phyloP scores from a whole-genome alignment of 768 basidiomycete species.

The Collybia sordida region DNA sequence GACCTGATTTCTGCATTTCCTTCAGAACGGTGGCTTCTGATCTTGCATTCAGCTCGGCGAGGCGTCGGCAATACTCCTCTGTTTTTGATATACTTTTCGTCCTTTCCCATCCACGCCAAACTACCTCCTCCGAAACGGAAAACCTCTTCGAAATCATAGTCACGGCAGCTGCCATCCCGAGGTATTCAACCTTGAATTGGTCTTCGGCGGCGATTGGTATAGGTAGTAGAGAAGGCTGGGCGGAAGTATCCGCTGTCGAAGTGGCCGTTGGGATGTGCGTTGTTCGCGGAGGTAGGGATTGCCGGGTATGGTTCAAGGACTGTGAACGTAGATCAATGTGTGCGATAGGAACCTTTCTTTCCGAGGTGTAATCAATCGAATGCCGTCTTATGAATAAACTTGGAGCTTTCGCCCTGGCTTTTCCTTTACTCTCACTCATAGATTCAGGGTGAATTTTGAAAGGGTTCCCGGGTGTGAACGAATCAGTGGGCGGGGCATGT shows the following conservation, averaged over 20 bases:
- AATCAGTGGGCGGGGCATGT: neutral
- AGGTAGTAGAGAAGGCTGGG: constrained; percentile 10
- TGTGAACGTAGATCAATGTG: neutral
- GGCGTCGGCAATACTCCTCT: constrained; percentile 35
- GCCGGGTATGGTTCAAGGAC: neutral
- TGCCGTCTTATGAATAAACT: neutral
- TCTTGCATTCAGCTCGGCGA: constrained; percentile 35
- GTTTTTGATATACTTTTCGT: constrained; percentile 34
- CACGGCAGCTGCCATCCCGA: constrained; percentile 26
- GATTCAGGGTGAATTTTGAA: neutral
- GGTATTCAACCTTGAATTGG: constrained; percentile 14
- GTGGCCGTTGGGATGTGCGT: neutral
- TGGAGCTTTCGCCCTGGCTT: neutral
- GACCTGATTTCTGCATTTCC: neutral
- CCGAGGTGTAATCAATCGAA: neutral
- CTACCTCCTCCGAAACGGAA: constrained; percentile 39
- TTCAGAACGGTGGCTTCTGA: constrained; percentile 11
- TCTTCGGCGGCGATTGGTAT: constrained; percentile 17
- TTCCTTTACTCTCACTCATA: constrained; percentile 1
- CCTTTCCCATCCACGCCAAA: constrained; percentile 33
- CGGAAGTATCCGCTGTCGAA: neutral
- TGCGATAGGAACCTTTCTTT: neutral
- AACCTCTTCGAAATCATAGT: constrained; percentile 44
- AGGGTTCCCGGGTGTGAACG: neutral
- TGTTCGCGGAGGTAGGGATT: neutral